A percentile compares a stretch with the other conserved stretches of the same genome.
Conservation (phyloP, 352 stramenopile genomes). For the Pythium pectinolyticum region DNA sequence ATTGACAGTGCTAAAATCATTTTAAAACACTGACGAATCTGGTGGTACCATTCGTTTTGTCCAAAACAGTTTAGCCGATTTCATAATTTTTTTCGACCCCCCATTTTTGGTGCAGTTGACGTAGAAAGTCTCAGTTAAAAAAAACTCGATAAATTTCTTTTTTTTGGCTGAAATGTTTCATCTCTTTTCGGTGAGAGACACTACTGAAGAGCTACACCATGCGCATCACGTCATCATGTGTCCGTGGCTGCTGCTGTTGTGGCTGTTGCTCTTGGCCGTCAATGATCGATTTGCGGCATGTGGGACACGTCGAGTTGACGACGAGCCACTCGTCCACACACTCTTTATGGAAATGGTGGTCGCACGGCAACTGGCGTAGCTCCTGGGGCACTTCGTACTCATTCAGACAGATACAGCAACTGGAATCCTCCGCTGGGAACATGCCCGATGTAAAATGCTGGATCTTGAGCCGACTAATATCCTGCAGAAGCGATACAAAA, state of each 20-base stretch:
- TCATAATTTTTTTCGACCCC: background rate
- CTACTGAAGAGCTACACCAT: conserved; percentile 51
- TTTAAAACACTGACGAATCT: background rate
- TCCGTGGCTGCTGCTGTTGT: conserved; percentile 29
- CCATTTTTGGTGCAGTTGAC: too few relatives aligned
- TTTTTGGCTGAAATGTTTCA: too few relatives aligned
- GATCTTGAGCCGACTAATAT: conserved; percentile 65
- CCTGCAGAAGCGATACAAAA: too few relatives aligned
- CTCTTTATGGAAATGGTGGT: conserved; percentile 95
- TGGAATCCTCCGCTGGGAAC: conserved; percentile 80
- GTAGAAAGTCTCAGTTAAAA: too few relatives aligned
- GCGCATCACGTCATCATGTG: conserved; percentile 62
- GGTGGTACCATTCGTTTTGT: background rate
- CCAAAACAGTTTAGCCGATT: background rate
- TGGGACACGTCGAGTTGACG: conserved; percentile 87
- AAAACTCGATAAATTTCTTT: too few relatives aligned
- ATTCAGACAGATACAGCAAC: conserved; percentile 91
- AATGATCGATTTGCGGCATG: conserved; percentile 84
- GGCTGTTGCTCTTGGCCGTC: conserved; percentile 17
- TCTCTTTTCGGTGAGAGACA: too few relatives aligned
- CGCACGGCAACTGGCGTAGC: conserved; percentile 92
- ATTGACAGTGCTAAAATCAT: background rate
- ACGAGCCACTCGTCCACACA: conserved; percentile 89
- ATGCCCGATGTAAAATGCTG: conserved; percentile 60
- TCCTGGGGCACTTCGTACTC: conserved; percentile 88